Conservation (phyloP, 2,329 filamentous ascomycete genomes). For the Harringtonia aguacate region DNA sequence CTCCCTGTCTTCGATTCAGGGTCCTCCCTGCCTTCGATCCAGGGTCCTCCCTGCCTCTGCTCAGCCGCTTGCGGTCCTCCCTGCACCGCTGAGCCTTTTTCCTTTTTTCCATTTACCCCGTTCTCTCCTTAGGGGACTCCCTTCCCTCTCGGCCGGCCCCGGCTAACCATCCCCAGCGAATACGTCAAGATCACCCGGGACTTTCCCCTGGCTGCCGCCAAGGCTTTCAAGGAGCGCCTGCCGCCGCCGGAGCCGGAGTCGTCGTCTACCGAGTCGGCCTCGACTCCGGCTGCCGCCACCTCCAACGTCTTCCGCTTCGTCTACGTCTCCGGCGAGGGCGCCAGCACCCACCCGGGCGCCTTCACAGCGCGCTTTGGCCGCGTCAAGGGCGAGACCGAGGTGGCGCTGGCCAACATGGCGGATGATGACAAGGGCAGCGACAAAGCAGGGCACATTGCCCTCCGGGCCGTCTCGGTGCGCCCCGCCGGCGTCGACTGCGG, state of each 20-base stretch:
- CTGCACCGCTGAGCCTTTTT: too few species aligned
- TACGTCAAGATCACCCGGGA: conserved; percentile 60
- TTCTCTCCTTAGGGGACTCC: too few species aligned
- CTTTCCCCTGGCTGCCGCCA: conserved; percentile 40
- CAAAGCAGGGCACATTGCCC: conserved; percentile 18
- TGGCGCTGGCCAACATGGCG: conserved; percentile 28
- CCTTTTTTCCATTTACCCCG: background rate
- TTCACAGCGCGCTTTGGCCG: conserved; percentile 48
- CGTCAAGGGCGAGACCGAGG: conserved; percentile 59
- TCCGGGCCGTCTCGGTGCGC: conserved; percentile 46
- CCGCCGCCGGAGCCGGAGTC: conserved; percentile 22
- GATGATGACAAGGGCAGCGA: background rate
- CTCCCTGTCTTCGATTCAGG: too few species aligned
- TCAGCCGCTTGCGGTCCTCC: too few species aligned
- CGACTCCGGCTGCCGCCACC: conserved; percentile 10
- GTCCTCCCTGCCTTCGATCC: too few species aligned
- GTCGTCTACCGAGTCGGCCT: background rate
- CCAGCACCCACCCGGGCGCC: conserved; percentile 43
- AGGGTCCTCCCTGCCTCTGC: too few species aligned
- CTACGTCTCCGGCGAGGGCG: conserved; percentile 56
- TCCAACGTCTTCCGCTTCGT: conserved; percentile 54
- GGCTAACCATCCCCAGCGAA: conserved; percentile 26
- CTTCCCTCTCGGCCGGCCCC: too few species aligned
- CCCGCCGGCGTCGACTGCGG: conserved; percentile 46
- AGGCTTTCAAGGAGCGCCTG: conserved; percentile 20